A percentile compares a stretch with the other conserved stretches of the same genome.
Evolutionary conservation across 2,329 filamentous ascomycete genomes (phyloP).

Genomic region (Alternaria consortialis): DNA sequence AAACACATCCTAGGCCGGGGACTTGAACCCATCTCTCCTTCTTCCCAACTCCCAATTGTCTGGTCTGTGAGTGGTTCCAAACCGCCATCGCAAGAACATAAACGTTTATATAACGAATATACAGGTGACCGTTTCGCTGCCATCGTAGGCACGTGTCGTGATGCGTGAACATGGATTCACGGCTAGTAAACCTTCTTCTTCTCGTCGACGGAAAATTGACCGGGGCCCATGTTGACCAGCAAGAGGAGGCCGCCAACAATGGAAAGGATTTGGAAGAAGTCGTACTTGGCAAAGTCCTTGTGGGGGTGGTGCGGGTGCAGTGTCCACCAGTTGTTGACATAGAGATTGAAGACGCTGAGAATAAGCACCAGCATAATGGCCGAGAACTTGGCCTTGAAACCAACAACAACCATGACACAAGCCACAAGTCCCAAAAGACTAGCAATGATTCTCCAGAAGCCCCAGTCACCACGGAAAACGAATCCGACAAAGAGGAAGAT

Average conservation of each 20-base stretch:
- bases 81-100: slow-evolving; percentile 16
- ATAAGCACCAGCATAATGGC: slow-evolving; percentile 94
- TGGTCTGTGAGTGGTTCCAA: slow-evolving; percentile 14
- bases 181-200: slow-evolving; percentile 99
- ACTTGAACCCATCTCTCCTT: neutral
- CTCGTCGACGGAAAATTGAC: slow-evolving; percentile 98
- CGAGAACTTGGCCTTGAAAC: slow-evolving; percentile 99
- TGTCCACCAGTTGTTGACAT: slow-evolving; percentile 99
- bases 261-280: slow-evolving; percentile 99
- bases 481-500: slow-evolving; percentile 99
- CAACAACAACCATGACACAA: slow-evolving; percentile 98
- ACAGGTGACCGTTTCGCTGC: slow-evolving; percentile 22
- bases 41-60: neutral
- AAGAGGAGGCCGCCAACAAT: slow-evolving; percentile 97
- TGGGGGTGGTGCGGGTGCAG: slow-evolving; percentile 98
- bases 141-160: slow-evolving; percentile 30
- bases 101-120: slow-evolving; percentile 33
- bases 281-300: slow-evolving; percentile 99
- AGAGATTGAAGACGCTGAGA: slow-evolving; percentile 92
- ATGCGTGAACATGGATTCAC: slow-evolving; percentile 54
- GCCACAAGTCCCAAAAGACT: slow-evolving; percentile 86
- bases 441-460: slow-evolving; percentile 84
- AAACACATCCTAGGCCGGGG: neutral
- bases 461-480: slow-evolving; percentile 94
- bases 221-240: slow-evolving; percentile 97